Evolutionary conservation across 164 flowering plant species (phyloP), one percentile per base, ranked within the genome.

Genomic region (Vitis cinerea): DNA sequence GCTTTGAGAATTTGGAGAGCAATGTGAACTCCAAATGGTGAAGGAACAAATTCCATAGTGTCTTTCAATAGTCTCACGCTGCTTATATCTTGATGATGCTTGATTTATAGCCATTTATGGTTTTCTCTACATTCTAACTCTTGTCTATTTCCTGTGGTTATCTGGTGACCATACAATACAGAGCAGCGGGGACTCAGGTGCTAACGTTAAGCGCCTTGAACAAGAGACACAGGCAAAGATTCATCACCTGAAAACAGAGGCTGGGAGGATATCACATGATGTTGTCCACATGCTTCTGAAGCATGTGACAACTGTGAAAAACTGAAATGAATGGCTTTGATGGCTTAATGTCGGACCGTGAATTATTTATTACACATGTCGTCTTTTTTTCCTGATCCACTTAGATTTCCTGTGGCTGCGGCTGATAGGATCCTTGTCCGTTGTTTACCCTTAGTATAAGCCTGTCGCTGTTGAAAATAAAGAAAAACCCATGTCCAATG

Each of bases 181-280:
- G 99, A 91, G 83, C 65, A 92, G 94, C 66, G 99, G 99, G 59
- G 96, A 90, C 79, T 87, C 99, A 0, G 97, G 99, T 70, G 89
- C 96, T 27, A 94, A 92, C 68, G 91, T 86, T 61, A 94, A 92
- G 84, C 87, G 97, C 55, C 97, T 92, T 49, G 99, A 94, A 59
- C 68, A 65, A 71, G 99, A 94, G 78, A 94, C 99, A 1, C 87
- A 77, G 3, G 78, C 13, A 10, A 94, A 89, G 81, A 94, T 92
- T 57, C 27, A 74, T 9, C 80, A 87, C 69, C 81, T 92, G 80
- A 91, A 88, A 67, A 48, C 71, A 9, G 86, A 90, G 72, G 77
- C 91, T 12, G 64, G 78, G n/a, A 85, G 83, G 63, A 85, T 91
- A 29, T 88, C 95, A 4, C 75, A 72, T 57, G 97, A 88, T 31